Base-by-base conservation (phyloP, 2,329 filamentous ascomycete species). In the Fusarium pseudocircinatum region DNA sequence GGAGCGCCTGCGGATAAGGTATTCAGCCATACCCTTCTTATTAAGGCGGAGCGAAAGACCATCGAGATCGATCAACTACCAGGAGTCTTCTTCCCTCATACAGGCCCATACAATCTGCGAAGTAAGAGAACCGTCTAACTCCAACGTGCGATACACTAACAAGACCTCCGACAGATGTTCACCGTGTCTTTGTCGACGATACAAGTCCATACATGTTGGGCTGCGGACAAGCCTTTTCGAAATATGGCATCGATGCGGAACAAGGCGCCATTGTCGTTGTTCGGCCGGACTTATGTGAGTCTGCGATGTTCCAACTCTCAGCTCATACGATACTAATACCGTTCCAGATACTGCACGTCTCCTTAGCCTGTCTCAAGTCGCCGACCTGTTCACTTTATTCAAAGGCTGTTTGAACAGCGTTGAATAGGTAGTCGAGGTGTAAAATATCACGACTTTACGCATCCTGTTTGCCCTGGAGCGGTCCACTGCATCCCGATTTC, bases 241-340 rank as follows among this genome's bases (percentile, higher is more conserved):
- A 50, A 2, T 77, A 77, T 10, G 75, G 75, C 4, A 53, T 77
- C 9, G n/a, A 67, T 13, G 16, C 36, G 2, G 37, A 34, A 6
- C 39, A 24, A 9, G 75, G 75, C 3, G 70, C 58, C 4, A 57
- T 77, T 14, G 20, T 70, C 1, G 39, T 77, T 15, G 53, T 77
- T 32, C 49, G 75, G 5, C 75, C 75, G 1, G 75, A 77, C 16
- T 32, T 70, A 18, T 76, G 75, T 77, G 40, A 66, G 74, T 60
- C 5, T 9, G 9, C 6, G 1, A 2, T 24, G 4, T 4, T 8
- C 7, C 16, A 7, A 9, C 4, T 10, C 3, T 13, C 5, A 24
- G 4, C 18, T 11, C 9, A n/a, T 16, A 36, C 34, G 15, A 37
- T 18, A 5, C 52, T 62, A 18, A 69, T 20, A 2, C 0, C 1